phyloP scores from a whole-genome alignment of 2,329 filamentous ascomycete genomes.

The Botrytis squamosa region DNA sequence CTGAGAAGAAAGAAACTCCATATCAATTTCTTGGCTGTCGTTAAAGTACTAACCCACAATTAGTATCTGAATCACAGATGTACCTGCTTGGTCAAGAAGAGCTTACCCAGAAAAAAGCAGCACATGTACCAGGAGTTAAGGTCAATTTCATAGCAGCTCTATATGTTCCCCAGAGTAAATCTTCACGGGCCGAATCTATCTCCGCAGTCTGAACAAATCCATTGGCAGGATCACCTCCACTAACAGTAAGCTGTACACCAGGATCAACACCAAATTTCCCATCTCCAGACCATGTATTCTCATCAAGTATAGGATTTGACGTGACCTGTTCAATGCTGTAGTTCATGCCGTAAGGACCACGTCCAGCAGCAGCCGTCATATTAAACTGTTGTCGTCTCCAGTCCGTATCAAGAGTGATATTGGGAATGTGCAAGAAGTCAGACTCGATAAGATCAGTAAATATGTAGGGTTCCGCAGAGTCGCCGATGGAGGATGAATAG shows the following conservation, averaged over 20 bases:
- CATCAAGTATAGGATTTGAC: slow-evolving; percentile 48
- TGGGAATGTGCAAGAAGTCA: slow-evolving; percentile 61
- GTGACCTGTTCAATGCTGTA: slow-evolving; percentile 58
- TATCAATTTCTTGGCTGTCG: slow-evolving; percentile 77
- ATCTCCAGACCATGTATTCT: slow-evolving; percentile 46
- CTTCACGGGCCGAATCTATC: slow-evolving; percentile 57
- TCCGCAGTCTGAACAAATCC: slow-evolving; percentile 62
- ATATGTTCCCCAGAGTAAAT: slow-evolving; percentile 70
- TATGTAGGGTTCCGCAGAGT: slow-evolving; percentile 43
- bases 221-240: slow-evolving; percentile 43
- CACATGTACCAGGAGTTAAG: slow-evolving; percentile 56
- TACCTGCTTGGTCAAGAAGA: neutral
- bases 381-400: slow-evolving; percentile 71
- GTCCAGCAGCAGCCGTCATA: slow-evolving; percentile 54
- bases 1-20: slow-evolving; percentile 72
- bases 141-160: slow-evolving; percentile 61
- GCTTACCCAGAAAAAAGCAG: slow-evolving; percentile 75
- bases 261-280: slow-evolving; percentile 47
- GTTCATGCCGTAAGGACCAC: slow-evolving; percentile 63
- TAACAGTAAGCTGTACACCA: slow-evolving; percentile 58
- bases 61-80: neutral
- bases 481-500: slow-evolving; percentile 56
- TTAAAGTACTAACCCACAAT: slow-evolving; percentile 62
- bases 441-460: slow-evolving; percentile 72
- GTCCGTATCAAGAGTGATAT: slow-evolving; percentile 52